These are phyloP conservation scores for Euphrasia arctica DNA, from an alignment of 305 asterid genomes.

Conservation along the genomic window DNA sequence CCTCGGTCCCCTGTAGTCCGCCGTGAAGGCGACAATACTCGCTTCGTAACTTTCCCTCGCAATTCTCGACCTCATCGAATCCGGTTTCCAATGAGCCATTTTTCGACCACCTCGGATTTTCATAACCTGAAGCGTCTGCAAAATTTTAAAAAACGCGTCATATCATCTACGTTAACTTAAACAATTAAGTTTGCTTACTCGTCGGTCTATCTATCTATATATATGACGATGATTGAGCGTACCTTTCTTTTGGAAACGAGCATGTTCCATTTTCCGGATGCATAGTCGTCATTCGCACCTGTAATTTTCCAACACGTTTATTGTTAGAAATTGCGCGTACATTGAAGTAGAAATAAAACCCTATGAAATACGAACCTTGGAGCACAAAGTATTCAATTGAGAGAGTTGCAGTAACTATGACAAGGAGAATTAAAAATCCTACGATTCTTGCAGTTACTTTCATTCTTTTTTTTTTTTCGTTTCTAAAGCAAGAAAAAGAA, in stretches of 20 bases:
- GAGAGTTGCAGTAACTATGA: conserved; percentile 27
- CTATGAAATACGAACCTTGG: conserved; percentile 17
- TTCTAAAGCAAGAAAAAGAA: conserved; percentile 36
- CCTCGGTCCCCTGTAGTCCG: conserved; percentile 59
- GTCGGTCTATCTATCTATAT: too few relatives aligned
- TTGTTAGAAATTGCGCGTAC: too few relatives aligned
- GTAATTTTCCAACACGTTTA: background rate
- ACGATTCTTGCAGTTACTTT: conserved; percentile 25
- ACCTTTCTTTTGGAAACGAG: conserved; percentile 27
- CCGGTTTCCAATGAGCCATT: conserved; percentile 8
- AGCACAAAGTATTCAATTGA: conserved; percentile 22
- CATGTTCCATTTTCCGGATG: conserved; percentile 23
- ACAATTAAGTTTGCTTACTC: too few relatives aligned
- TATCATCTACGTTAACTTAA: background rate
- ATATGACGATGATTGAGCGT: background rate
- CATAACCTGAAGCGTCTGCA: conserved; percentile 7
- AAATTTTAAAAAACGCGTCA: background rate
- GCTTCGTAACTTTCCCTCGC: conserved; percentile 28
- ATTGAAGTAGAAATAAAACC: too few relatives aligned
- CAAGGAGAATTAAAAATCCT: conserved; percentile 31
- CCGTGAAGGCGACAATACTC: conserved; percentile 42
- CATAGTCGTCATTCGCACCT: conserved; percentile 26
- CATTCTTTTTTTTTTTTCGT: conserved; percentile 21
- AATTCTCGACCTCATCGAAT: conserved; percentile 21
- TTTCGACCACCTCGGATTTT: conserved; percentile 30